Percentiles rank a stretch among this genome's conserved stretches.
Conservation (phyloP, 1,139 yeast genomes). For the Lodderomyces oxycetoniae region DNA sequence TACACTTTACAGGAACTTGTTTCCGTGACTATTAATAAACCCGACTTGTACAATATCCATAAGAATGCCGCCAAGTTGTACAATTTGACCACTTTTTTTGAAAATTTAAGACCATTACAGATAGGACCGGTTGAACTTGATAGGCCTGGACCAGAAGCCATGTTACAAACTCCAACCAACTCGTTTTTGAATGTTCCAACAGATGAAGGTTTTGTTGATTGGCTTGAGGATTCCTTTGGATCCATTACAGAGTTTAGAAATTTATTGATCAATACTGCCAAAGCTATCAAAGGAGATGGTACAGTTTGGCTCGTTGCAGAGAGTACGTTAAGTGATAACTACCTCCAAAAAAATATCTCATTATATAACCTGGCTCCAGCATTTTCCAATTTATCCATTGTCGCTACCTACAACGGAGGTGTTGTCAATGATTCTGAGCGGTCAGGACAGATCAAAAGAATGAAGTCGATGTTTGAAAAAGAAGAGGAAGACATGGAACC, state of each 20-base stretch:
- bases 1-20: conserved; percentile 35
- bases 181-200: conserved; percentile 34
- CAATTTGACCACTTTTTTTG: conserved; percentile 57
- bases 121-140: conserved; percentile 13
- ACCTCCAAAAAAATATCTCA: background rate
- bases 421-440: conserved; percentile 53
- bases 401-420: conserved; percentile 76
- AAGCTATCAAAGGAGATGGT: conserved; percentile 70
- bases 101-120: conserved; percentile 38
- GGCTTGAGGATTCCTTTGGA: conserved; percentile 58
- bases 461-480: conserved; percentile 21
- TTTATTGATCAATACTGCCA: conserved; percentile 55
- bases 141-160: conserved; percentile 24
- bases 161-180: conserved; percentile 42
- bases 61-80: conserved; percentile 56
- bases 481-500: conserved; percentile 1
- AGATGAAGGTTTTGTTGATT: conserved; percentile 34
- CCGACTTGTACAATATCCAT: conserved; percentile 45
- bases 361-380: conserved; percentile 20
- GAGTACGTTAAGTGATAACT: conserved; percentile 24
- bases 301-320: conserved; percentile 70
- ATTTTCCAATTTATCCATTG: conserved; percentile 50
- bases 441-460: conserved; percentile 45
- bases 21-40: conserved; percentile 41
- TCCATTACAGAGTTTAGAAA: conserved; percentile 65